phyloP scores from a whole-genome alignment of 192 early-diverging fungal species.

The Coemansia reversa region DNA sequence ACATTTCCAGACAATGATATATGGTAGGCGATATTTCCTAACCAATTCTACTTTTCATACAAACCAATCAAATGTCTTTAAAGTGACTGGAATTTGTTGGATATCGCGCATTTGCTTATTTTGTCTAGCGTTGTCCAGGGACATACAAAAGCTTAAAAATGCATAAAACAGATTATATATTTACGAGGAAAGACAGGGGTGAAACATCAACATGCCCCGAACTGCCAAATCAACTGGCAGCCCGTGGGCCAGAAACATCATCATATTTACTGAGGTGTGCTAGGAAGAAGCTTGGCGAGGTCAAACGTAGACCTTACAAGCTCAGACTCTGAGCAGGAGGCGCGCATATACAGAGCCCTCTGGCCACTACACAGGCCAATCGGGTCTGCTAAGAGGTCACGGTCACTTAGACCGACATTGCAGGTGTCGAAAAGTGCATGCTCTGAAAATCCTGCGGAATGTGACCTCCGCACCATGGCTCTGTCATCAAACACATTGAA shows the following conservation, averaged over 20 bases:
- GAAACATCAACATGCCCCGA: no score
- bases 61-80: no score
- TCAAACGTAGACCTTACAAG: conserved; percentile 50
- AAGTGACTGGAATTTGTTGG: no score
- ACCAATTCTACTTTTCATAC: no score
- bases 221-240: no score
- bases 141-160: no score
- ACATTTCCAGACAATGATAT: no score
- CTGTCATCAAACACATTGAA: conserved; percentile 18
- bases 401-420: background rate
- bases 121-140: no score
- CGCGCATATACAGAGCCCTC: conserved; percentile 46
- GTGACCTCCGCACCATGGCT: conserved; percentile 16
- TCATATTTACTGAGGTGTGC: conserved; percentile 23
- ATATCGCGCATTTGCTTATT: no score
- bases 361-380: conserved; percentile 14
- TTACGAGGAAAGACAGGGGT: no score
- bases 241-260: background rate
- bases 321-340: conserved; percentile 40
- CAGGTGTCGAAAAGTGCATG: background rate
- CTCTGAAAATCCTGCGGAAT: conserved; percentile 35
- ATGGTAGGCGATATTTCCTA: no score
- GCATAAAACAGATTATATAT: no score
- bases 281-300: conserved; percentile 47
- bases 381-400: background rate